Base-by-base conservation (phyloP, 2,329 filamentous ascomycete genomes). In the Cercospora sojina region DNA sequence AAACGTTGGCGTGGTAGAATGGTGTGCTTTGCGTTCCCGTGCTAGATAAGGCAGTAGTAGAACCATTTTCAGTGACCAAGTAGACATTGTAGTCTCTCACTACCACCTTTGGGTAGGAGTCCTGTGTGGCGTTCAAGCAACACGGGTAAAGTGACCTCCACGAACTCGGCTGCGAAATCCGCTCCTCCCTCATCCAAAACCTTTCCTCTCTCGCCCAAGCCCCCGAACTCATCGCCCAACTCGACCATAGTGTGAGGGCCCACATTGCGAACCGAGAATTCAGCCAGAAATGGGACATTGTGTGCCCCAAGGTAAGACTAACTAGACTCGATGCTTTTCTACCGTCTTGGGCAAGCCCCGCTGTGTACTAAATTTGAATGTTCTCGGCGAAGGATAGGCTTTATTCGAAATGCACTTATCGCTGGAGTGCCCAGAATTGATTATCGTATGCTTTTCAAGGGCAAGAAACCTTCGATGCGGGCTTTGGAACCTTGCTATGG, bases 21-120 rank as follows among this genome's bases (percentile, higher is more conserved):
- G 31, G 31, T 7, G 20, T 35, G 25, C 43, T 35, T 16, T 23
- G 47, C 8, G n/a, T 61, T 29, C 58, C 64, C n/a, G 18, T 27
- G 16, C 13, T 61, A 29, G 58, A 57, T n/a, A 65, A 59, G n/a
- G 53, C 38, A 3, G 58, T 65, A 16, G 56, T 51, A 27, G 25
- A 29, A 9, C 27, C 35, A 20, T 10, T 13, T 9, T 47, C 20
- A 27, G 41, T 41, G 5, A 61, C 59, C 43, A 61, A 29, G 32
- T 31, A 65, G 58, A 65, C 49, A 31, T 65, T 65, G 64, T 51
- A 49, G n/a, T 65, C 58, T 20, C 32, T 49, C 41, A 65, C 60
- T n/a, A 56, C 35, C 9, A 62, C 43, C 55, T 58, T 58, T 20
- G 55, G 55, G 31, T 31, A 58, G 55, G 25, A 23, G 18, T 29